A percentile compares a stretch with the other conserved stretches of the same genome.
phyloP scores from a whole-genome alignment of 441 rosid genomes.

The Populus hybrid region DNA sequence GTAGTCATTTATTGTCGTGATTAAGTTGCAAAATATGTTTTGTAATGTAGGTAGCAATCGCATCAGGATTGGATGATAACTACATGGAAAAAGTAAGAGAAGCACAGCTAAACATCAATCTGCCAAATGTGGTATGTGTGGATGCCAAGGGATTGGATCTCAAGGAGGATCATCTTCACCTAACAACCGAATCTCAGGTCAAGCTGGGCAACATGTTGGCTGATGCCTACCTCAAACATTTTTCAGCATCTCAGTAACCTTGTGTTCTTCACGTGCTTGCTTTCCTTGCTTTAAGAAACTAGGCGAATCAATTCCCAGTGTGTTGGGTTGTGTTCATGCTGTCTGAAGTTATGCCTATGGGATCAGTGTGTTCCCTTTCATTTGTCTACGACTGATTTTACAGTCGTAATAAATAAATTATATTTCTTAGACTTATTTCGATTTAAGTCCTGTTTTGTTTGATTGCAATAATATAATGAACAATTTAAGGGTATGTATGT shows the following conservation, averaged over 20 bases:
- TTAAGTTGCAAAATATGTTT: background rate
- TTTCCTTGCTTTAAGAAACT: background rate
- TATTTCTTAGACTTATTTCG: too few species aligned
- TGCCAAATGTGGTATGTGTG: slow-evolving; percentile 60
- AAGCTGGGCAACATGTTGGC: slow-evolving; percentile 68
- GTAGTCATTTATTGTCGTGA: background rate
- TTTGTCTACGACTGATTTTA: too few species aligned
- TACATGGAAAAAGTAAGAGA: slow-evolving; percentile 67
- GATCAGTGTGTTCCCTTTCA: too few species aligned
- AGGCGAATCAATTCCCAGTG: background rate
- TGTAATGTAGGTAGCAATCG: slow-evolving; percentile 60
- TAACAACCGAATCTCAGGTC: slow-evolving; percentile 68
- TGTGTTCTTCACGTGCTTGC: background rate
- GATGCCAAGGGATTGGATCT: slow-evolving; percentile 78
- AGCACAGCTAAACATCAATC: slow-evolving; percentile 57
- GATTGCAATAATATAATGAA: too few species aligned
- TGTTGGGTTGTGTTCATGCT: too few species aligned
- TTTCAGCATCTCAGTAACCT: slow-evolving; percentile 16
- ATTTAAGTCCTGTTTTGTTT: too few species aligned
- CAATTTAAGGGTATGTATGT: too few species aligned
- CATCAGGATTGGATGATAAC: slow-evolving; percentile 53
- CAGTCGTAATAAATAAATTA: too few species aligned
- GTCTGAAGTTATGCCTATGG: too few species aligned
- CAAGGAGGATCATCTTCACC: slow-evolving; percentile 67
- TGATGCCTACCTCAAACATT: slow-evolving; percentile 56